Evolutionary conservation across 2,329 filamentous ascomycete genomes (phyloP).

Genomic region (Karstenula rhodostoma): DNA sequence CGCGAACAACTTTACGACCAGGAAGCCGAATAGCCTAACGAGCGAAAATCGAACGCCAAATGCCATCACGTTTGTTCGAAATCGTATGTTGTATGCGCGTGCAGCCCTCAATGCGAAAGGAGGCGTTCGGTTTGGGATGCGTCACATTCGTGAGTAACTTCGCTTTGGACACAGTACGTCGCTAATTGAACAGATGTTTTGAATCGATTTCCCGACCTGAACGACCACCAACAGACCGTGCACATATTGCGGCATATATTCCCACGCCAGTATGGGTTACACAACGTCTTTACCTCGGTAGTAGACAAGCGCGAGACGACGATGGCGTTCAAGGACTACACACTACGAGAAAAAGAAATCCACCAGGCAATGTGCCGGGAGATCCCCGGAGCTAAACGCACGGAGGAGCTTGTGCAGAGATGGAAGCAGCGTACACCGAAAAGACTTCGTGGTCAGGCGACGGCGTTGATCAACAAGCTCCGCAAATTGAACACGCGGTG

Average conservation of each 20-base stretch:
- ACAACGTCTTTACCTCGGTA: constrained; percentile 86
- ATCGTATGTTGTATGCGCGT: constrained; percentile 84
- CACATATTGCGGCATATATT: constrained; percentile 93
- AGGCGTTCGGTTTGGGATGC: constrained; percentile 75
- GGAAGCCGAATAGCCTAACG: constrained; percentile 11
- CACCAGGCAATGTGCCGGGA: constrained; percentile 35
- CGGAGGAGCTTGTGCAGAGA: constrained; percentile 34
- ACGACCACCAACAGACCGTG: constrained; percentile 63
- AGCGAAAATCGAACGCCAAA: constrained; percentile 50
- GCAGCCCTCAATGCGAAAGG: constrained; percentile 74
- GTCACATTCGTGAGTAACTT: constrained; percentile 75
- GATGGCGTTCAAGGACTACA: constrained; percentile 84
- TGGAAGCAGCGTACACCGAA: constrained; percentile 63
- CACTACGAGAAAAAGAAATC: constrained; percentile 84
- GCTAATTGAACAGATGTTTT: constrained; percentile 72
- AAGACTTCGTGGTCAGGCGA: constrained; percentile 70
- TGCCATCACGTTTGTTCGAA: constrained; percentile 78
- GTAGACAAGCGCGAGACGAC: constrained; percentile 71
- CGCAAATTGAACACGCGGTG: constrained; percentile 77
- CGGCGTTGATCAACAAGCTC: constrained; percentile 70
- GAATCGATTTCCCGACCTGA: constrained; percentile 69
- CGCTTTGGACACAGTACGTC: constrained; percentile 14
- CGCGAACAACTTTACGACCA: neutral
- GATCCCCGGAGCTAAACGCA: constrained; percentile 25
- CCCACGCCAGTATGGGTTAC: constrained; percentile 85